Base-by-base conservation (phyloP, 495 filamentous ascomycete species). In the Podospora anserina region DNA sequence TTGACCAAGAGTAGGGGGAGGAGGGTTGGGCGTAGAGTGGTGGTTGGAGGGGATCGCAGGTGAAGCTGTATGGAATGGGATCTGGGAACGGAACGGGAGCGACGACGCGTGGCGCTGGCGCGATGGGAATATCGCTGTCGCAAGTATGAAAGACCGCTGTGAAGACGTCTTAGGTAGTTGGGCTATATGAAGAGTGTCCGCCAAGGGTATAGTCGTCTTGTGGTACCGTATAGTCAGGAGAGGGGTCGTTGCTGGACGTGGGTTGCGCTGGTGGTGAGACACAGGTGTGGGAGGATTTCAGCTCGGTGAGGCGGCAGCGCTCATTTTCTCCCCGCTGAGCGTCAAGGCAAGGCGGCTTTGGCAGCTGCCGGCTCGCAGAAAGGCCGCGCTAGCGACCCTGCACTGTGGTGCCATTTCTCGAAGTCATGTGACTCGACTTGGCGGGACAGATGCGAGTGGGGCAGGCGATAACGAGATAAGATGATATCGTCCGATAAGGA, bases 381-480 rank as follows among this genome's bases (percentile, higher is more conserved):
- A 32, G 30, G 30, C 30, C 30, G 3, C 4, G 30, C 30, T 32
- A 34, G 64, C 64, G 23, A 30, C 54, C 53, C 64, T 20, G 59
- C 15, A 15, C 19, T 34, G 7, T 27, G 26, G 39, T 19, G 64
- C n/a, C 27, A 32, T 63, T 68, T 68, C 60, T 63, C 60, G 61
- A 68, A 58, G 58, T 68, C 66, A 68, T 57, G 61, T 68, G 66
- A 68, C 34, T 34, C 5, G 44, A 13, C 30, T 49, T 13, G 39
- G 39, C 15, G 15, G 39, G 9, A 49, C 7, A 9, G 13, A 0
- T 49, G 2, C 9, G 6, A 49, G 39, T 49, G 39, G 39, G 39
- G 39, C 15, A 3, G 7, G 30, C 5, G 9, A 11, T 16, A 11
- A 49, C 13, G 13, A 49, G 61, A 13, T 63, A 19, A 39, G 61